These are phyloP conservation scores for Tulasnella sp. DNA, from an alignment of 768 basidiomycete genomes.

Conservation along the genomic window DNA sequence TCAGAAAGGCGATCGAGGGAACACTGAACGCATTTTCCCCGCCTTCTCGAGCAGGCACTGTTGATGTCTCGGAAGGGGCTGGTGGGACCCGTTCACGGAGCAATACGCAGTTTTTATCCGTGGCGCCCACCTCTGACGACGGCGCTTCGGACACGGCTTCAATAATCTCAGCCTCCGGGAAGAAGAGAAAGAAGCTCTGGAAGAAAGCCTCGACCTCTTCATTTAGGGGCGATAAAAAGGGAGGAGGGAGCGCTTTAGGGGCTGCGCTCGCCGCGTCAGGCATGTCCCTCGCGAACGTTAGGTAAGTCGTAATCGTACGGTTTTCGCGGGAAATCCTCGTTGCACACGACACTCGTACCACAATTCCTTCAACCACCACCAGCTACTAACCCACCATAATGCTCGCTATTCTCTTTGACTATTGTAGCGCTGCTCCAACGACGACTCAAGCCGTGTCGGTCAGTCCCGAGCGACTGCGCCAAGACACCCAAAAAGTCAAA, in stretches of 20 bases:
- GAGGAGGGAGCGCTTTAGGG: conserved; percentile 1
- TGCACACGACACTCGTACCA: not conserved
- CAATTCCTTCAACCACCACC: not conserved
- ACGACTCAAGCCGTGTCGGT: not conserved
- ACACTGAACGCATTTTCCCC: not conserved
- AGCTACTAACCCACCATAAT: not conserved
- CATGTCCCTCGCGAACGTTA: conserved; percentile 18
- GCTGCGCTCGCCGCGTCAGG: conserved; percentile 20
- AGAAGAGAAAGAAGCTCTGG: conserved; percentile 16
- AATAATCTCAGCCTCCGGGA: conserved; percentile 10
- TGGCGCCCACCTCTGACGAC: conserved; percentile 1
- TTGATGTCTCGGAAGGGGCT: not conserved
- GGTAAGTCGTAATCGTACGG: not conserved
- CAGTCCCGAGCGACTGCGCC: conserved; percentile 12
- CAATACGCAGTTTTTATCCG: not conserved
- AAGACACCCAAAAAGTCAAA: conserved; percentile 11
- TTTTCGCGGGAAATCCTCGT: not conserved
- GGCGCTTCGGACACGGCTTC: conserved; percentile 9
- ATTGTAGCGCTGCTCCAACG: not conserved
- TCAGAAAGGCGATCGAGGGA: not conserved
- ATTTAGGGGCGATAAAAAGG: not conserved
- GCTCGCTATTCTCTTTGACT: conserved; percentile 5
- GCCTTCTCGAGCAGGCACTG: not conserved
- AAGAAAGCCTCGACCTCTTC: conserved; percentile 11
- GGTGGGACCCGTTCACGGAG: not conserved